Evolutionary conservation across 148 eudicot species (phyloP), one percentile per base, ranked within the genome.

Genomic region (Rheum nobile): DNA sequence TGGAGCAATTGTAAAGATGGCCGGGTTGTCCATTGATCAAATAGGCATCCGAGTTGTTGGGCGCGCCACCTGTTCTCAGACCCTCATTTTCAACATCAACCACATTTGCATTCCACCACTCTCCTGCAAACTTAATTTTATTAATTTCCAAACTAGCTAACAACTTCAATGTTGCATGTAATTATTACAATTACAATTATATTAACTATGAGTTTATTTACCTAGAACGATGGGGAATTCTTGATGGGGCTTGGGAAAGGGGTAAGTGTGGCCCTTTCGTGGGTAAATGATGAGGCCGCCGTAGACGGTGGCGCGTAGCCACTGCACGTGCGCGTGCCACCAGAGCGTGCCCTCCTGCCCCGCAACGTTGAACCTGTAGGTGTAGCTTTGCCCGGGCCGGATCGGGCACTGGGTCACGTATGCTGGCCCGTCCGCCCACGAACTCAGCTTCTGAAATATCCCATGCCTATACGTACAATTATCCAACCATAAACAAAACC

Each of bases 251-350:
- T 84, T 85, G 19, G 87, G 87, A 28, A 87, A 93, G 10, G 97
- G 97, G 55, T 90, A 93, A 0, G 81, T n/a, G 0, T 43, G 75
- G 7, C 94, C 91, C 3, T 42, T 31, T 77, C 79, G 83, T 0
- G 97, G 98, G 16, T 78, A 86, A 71, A 93, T 84, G 22, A 93
- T 69, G 32, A 93, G 79, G 1, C 85, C 97, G 1, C 98, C 98
- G 67, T 93, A 75, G n/a, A 93, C 92, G 0, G 98, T 93, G 4
- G 96, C 96, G 8, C 98, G 87, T 13, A 88, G 88, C 91, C 90
- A 89, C 14, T 75, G 68, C 48, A 84, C 85, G 44, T 93, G 98
- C 8, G 98, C 92, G 37, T 93, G 98, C 98, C 98, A 93, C 91
- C 93, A 93, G 12, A 90, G 90, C 6, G 98, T 93, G 9, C 98